These are phyloP conservation scores for Eimeria maxima DNA, from an alignment of 169 alveolate species.

Conservation along the genomic window DNA sequence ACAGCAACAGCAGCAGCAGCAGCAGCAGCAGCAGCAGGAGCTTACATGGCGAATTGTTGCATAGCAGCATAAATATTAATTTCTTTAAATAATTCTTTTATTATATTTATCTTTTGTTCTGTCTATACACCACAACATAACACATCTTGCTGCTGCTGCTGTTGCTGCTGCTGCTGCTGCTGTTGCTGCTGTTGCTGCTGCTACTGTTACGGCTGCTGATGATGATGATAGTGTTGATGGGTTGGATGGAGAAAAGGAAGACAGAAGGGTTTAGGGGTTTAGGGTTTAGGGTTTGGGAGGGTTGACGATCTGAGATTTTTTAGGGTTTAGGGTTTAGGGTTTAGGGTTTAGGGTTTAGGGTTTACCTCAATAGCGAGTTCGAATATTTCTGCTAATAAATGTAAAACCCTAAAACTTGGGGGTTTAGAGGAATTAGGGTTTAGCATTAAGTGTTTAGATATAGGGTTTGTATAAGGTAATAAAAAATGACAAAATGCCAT, in stretches of 20 bases:
- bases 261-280: background rate
- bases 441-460: background rate
- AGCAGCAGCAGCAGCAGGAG: constrained; percentile 12
- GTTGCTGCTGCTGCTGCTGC: constrained; percentile 45
- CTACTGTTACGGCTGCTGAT: background rate
- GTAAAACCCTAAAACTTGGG: background rate
- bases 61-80: background rate
- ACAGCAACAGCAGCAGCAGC: constrained; percentile 39
- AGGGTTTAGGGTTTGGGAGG: constrained; percentile 37
- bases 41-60: background rate
- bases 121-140: background rate
- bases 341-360: constrained; percentile 67
- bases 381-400: background rate
- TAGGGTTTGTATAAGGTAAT: background rate
- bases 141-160: background rate
- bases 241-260: background rate
- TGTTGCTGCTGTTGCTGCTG: constrained; percentile 29
- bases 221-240: background rate
- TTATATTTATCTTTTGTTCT: background rate
- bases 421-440: background rate
- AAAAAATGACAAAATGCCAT: background rate
- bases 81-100: background rate
- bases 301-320: background rate
- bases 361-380: background rate
- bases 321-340: constrained; percentile 40